Evolutionary conservation across 1,284 basidiomycete species (phyloP).

Genomic region (Rhodotorula sp.): DNA sequence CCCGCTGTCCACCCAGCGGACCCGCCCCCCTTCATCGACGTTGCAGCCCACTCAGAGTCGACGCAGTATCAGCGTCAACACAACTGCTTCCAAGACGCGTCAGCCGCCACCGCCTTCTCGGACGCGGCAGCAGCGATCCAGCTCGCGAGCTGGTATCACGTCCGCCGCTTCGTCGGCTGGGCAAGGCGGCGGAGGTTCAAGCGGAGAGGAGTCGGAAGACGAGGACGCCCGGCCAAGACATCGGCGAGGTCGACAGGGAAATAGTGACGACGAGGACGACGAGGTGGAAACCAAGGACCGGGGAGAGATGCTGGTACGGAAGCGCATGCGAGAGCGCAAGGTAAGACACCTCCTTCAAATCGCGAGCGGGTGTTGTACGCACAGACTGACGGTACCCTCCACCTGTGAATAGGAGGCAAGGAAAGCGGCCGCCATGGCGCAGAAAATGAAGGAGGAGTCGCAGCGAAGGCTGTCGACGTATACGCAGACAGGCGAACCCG

Average conservation of each 20-base stretch:
- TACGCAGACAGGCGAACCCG: background rate
- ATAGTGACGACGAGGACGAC: constrained; percentile 51
- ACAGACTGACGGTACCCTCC: too few relatives aligned
- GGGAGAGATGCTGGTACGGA: constrained; percentile 57
- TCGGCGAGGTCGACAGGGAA: background rate
- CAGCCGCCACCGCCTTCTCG: background rate
- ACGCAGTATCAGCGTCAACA: constrained; percentile 26
- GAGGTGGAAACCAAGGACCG: constrained; percentile 54
- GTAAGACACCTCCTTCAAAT: background rate
- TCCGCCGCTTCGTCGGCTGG: background rate
- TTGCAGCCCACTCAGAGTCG: background rate
- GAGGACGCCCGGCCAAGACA: background rate
- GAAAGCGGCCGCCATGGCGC: constrained; percentile 9
- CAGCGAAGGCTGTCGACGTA: constrained; percentile 16
- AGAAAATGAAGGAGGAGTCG: constrained; percentile 10
- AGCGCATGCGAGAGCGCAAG: constrained; percentile 54
- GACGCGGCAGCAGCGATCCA: background rate
- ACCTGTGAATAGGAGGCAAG: constrained; percentile 15
- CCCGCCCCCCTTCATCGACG: background rate
- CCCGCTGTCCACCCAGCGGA: background rate
- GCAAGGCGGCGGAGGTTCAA: background rate
- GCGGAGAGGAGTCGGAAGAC: background rate
- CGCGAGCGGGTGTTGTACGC: too few relatives aligned
- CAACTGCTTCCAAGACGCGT: constrained; percentile 7
- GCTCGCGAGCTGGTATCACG: background rate